These are phyloP conservation scores for Kernera saxatilis DNA, from an alignment of 345 rosid species.

Conservation along the genomic window DNA sequence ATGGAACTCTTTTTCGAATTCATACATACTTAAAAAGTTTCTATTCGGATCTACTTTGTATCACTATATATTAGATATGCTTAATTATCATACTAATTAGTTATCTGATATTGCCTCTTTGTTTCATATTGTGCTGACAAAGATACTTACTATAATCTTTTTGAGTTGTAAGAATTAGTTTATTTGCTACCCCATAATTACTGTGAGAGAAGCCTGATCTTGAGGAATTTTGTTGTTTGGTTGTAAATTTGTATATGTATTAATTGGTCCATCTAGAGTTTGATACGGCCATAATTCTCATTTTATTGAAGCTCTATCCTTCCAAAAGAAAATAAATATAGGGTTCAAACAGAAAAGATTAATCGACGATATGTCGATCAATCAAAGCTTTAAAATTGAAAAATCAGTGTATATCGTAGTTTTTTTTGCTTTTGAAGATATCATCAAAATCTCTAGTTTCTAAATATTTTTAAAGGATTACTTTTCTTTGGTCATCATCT, in stretches of 20 bases:
- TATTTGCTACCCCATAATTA: background rate
- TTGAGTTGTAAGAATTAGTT: slow-evolving; percentile 2
- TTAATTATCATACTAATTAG: background rate
- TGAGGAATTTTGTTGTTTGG: background rate
- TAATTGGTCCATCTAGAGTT: slow-evolving; percentile 12
- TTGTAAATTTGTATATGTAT: background rate
- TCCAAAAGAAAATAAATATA: background rate
- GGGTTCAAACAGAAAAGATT: background rate
- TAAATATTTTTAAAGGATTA: background rate
- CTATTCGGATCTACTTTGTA: background rate
- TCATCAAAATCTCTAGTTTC: background rate
- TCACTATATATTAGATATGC: background rate
- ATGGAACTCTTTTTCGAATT: background rate
- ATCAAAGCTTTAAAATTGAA: background rate
- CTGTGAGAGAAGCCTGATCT: slow-evolving; percentile 1
- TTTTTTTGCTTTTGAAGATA: background rate
- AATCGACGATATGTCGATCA: background rate
- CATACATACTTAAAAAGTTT: background rate
- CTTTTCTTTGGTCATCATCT: background rate
- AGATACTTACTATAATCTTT: background rate
- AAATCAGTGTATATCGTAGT: background rate
- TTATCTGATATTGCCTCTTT: too few species aligned
- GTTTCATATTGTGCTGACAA: background rate
- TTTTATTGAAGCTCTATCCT: background rate
- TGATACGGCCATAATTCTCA: background rate